Evolutionary conservation across 2,329 filamentous ascomycete species (phyloP).

Genomic region (Penicillium crustosum): DNA sequence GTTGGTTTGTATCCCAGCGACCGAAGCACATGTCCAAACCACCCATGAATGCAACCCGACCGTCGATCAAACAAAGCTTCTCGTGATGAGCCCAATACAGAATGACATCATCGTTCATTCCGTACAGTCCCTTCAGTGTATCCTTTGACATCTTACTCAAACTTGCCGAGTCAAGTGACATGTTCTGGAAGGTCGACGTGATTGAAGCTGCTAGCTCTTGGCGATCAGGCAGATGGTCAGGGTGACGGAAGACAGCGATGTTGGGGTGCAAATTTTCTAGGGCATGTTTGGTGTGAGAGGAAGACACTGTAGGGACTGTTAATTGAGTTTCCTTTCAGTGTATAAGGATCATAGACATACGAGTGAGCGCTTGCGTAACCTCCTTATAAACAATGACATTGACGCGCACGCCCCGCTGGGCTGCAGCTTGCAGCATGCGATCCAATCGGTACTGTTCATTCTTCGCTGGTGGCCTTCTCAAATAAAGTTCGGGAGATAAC

Average conservation of each 20-base stretch:
- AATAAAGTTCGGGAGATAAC: conserved; percentile 82
- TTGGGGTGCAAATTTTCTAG: conserved; percentile 77
- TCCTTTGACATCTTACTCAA: conserved; percentile 68
- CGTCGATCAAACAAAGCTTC: conserved; percentile 81
- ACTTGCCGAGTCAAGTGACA: conserved; percentile 56
- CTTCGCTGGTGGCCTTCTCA: conserved; percentile 75
- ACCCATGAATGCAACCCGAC: conserved; percentile 82
- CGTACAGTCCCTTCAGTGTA: conserved; percentile 75
- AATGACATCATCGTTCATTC: conserved; percentile 75
- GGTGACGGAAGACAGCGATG: conserved; percentile 85
- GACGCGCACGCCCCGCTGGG: conserved; percentile 78
- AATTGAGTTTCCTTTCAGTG: not conserved
- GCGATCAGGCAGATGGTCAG: conserved; percentile 77
- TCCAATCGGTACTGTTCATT: conserved; percentile 85
- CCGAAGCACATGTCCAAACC: conserved; percentile 87
- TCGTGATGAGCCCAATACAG: conserved; percentile 94
- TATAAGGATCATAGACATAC: conserved; percentile 54
- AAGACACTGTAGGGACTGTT: conserved; percentile 53
- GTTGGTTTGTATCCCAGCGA: conserved; percentile 83
- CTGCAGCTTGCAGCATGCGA: conserved; percentile 76
- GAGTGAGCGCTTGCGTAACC: conserved; percentile 73
- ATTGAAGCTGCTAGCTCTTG: conserved; percentile 64
- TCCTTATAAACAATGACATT: conserved; percentile 93
- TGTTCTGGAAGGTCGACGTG: conserved; percentile 55
- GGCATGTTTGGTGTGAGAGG: conserved; percentile 73